Evolutionary conservation across 441 rosid species (phyloP).

Genomic region (Arabidopsis lyrata): DNA sequence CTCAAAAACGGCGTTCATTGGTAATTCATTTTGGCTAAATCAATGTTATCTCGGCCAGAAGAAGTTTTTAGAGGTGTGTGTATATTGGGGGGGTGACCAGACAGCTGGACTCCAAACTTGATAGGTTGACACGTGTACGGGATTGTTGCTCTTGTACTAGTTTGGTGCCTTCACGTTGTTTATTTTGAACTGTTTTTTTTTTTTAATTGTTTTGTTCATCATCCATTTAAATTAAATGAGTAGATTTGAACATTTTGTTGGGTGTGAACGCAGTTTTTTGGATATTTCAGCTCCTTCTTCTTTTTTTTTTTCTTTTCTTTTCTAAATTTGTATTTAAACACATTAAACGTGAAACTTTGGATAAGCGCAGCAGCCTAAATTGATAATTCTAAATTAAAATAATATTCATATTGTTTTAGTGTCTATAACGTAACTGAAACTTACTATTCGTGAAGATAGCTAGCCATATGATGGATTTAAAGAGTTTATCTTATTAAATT

Average conservation of each 20-base stretch:
- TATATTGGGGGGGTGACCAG: slow-evolving; percentile 42
- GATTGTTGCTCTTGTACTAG: slow-evolving; percentile 40
- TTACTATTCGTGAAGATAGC: background rate
- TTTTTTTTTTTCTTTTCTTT: background rate
- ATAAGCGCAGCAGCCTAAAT: background rate
- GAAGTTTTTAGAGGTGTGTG: background rate
- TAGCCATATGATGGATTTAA: background rate
- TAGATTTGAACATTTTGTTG: slow-evolving; percentile 29
- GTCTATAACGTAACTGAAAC: background rate
- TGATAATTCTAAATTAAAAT: background rate
- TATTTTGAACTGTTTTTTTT: slow-evolving; percentile 16
- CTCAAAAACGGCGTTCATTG: slow-evolving; percentile 54
- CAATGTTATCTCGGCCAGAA: slow-evolving; percentile 38
- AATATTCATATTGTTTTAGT: background rate
- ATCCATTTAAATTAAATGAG: slow-evolving; percentile 44
- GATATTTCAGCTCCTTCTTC: slow-evolving; percentile 19
- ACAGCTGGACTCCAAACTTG: slow-evolving; percentile 65
- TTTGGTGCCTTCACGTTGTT: slow-evolving; percentile 63
- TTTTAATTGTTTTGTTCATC: background rate
- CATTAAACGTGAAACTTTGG: slow-evolving; percentile 29
- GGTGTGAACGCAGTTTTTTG: slow-evolving; percentile 27
- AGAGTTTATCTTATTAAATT: background rate
- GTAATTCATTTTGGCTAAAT: slow-evolving; percentile 43
- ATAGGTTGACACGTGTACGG: slow-evolving; percentile 60
- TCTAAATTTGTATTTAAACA: background rate